Evolutionary conservation across 1,139 yeast species (phyloP).

Genomic region (Taphrina betulina): DNA sequence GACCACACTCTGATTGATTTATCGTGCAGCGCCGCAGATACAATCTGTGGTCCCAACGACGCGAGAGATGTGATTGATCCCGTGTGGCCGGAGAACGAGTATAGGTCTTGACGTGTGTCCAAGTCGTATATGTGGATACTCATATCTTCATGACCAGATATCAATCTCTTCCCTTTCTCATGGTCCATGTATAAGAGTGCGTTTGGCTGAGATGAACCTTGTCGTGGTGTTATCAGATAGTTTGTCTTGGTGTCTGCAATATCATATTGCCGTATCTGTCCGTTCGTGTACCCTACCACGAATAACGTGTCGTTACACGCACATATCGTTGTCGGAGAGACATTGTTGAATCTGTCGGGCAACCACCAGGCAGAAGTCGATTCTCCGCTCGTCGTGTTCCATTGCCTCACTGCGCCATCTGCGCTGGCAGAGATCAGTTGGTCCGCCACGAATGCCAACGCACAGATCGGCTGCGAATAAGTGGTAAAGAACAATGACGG

Average conservation of each 20-base stretch:
- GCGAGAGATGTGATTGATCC: neutral
- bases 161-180: neutral
- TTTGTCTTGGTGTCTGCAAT: no score
- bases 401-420: constrained; percentile 2
- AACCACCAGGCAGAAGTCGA: neutral
- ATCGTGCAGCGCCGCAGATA: neutral
- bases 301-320: neutral
- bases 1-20: neutral
- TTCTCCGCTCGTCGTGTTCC: constrained; percentile 1
- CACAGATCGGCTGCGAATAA: neutral
- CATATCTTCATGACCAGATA: neutral
- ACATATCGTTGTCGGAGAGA: constrained; percentile 2
- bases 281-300: constrained; percentile 10
- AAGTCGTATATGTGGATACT: neutral
- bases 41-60: neutral
- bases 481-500: neutral
- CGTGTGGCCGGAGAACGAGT: neutral
- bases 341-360: neutral
- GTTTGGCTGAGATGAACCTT: no score
- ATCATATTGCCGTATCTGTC: neutral
- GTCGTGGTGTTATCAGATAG: no score
- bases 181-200: neutral
- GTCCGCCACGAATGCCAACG: neutral
- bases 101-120: neutral
- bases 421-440: neutral